phyloP scores from a whole-genome alignment of 192 early-diverging fungal genomes.

The Coemansia sp. region DNA sequence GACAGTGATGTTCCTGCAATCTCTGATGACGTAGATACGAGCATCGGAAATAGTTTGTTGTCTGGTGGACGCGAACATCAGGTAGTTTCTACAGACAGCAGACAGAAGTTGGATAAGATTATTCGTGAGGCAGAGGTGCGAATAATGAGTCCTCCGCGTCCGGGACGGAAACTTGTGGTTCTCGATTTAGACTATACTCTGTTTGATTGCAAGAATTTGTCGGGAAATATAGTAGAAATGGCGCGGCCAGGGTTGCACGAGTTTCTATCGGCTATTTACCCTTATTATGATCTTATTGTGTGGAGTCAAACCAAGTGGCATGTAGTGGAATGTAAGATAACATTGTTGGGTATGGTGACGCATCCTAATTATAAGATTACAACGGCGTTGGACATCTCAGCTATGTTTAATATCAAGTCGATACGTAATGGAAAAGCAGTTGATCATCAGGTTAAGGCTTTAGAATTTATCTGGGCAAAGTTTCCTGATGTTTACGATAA shows the following conservation, averaged over 20 bases:
- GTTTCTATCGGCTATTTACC: conserved; percentile 63
- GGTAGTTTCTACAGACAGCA: conserved; percentile 20
- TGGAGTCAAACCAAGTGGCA: conserved; percentile 79
- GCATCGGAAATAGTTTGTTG: not conserved
- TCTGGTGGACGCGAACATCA: conserved; percentile 7
- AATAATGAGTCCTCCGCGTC: conserved; percentile 33
- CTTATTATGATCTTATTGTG: conserved; percentile 71
- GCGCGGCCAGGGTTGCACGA: conserved; percentile 64
- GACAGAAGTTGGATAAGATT: conserved; percentile 9
- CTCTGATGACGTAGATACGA: conserved; percentile 1
- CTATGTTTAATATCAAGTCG: conserved; percentile 66
- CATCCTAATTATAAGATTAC: conserved; percentile 66
- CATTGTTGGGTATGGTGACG: conserved; percentile 64
- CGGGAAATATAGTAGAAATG: conserved; percentile 61
- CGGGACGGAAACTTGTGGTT: conserved; percentile 65
- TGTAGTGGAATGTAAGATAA: conserved; percentile 73
- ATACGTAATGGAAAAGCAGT: conserved; percentile 56
- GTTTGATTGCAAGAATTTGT: conserved; percentile 67
- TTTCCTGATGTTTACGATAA: conserved; percentile 53
- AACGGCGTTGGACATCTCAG: conserved; percentile 66
- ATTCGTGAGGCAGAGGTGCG: conserved; percentile 14
- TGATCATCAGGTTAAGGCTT: conserved; percentile 69
- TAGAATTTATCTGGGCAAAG: conserved; percentile 65
- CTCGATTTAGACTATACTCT: conserved; percentile 80
- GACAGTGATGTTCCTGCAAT: conserved; percentile 15